Evolutionary conservation across 345 rosid species (phyloP).

Genomic region (Populus tremula): DNA sequence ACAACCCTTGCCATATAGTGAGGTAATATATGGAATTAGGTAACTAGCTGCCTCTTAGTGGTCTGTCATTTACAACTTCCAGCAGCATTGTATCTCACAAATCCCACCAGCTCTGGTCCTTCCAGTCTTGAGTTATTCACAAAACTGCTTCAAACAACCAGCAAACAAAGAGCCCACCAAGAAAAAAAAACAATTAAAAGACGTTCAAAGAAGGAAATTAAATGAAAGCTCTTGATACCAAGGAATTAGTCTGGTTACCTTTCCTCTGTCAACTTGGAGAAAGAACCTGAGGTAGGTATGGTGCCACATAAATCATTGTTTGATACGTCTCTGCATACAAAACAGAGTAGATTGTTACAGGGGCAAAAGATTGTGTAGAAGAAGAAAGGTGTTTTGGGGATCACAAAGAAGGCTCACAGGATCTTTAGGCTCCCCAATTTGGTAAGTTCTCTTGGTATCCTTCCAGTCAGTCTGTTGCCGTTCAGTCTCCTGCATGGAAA

Average conservation of each 20-base stretch:
- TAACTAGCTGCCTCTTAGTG: not conserved
- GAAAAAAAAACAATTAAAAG: not conserved
- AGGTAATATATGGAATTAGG: slow-evolving; percentile 22
- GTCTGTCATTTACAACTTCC: slow-evolving; percentile 44
- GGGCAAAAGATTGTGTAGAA: not conserved
- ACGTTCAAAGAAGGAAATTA: not conserved
- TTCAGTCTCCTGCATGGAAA: slow-evolving; percentile 53
- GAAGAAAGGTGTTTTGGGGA: not conserved
- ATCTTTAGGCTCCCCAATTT: slow-evolving; percentile 58
- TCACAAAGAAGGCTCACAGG: slow-evolving; percentile 36
- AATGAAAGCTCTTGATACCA: not conserved
- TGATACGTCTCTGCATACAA: slow-evolving; percentile 52
- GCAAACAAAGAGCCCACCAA: not conserved
- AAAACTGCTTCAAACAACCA: slow-evolving; percentile 37
- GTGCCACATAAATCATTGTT: slow-evolving; percentile 72
- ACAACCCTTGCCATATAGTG: slow-evolving; percentile 13
- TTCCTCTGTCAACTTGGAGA: slow-evolving; percentile 60
- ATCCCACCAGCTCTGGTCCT: slow-evolving; percentile 81
- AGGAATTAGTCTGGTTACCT: slow-evolving; percentile 31
- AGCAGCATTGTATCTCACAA: slow-evolving; percentile 58
- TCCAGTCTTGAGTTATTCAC: slow-evolving; percentile 53
- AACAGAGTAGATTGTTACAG: not conserved
- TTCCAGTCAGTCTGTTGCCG: slow-evolving; percentile 58
- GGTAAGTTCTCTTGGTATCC: slow-evolving; percentile 62
- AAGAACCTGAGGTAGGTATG: slow-evolving; percentile 58